A percentile compares a stretch with the other conserved stretches of the same genome.
Evolutionary conservation across 768 basidiomycete genomes (phyloP).

Genomic region (Crassisporium funariophilum): DNA sequence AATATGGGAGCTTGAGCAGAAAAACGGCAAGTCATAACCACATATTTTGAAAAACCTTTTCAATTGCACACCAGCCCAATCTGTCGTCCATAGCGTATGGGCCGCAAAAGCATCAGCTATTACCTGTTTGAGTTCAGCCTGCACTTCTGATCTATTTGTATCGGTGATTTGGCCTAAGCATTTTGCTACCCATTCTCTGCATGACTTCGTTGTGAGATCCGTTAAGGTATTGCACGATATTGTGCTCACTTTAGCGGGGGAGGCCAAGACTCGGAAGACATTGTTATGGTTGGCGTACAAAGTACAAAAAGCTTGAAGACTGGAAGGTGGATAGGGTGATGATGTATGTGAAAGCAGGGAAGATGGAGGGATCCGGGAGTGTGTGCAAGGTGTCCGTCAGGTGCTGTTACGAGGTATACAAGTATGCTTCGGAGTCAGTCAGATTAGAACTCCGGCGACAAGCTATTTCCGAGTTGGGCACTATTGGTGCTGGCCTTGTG

Average conservation of each 20-base stretch:
- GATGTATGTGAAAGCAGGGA: background rate
- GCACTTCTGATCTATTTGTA: constrained; percentile 82
- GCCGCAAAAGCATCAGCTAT: constrained; percentile 90
- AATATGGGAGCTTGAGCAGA: constrained; percentile 20
- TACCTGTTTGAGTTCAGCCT: constrained; percentile 93
- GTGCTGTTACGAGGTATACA: background rate
- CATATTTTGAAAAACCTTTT: constrained; percentile 62
- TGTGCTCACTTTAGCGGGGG: constrained; percentile 74
- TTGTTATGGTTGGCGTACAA: constrained; percentile 25
- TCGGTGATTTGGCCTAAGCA: constrained; percentile 92
- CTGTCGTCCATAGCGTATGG: constrained; percentile 88
- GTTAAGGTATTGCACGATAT: background rate
- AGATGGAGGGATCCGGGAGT: background rate
- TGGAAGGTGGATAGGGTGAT: constrained; percentile 1
- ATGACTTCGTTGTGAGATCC: constrained; percentile 16
- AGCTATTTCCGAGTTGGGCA: too few relatives aligned
- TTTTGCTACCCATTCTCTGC: constrained; percentile 93
- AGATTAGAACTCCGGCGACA: too few relatives aligned
- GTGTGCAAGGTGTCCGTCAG: background rate
- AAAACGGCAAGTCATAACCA: constrained; percentile 11
- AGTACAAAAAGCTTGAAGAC: background rate
- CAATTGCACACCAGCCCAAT: constrained; percentile 89
- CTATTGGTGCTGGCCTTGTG: too few relatives aligned
- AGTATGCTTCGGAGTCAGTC: background rate
- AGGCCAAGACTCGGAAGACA: constrained; percentile 83